Percentiles rank a stretch among this genome's conserved stretches.
These are phyloP conservation scores for Pinguiococcus pyrenoidosus DNA, from an alignment of 108 stramenopile genomes.

Conservation along the genomic window DNA sequence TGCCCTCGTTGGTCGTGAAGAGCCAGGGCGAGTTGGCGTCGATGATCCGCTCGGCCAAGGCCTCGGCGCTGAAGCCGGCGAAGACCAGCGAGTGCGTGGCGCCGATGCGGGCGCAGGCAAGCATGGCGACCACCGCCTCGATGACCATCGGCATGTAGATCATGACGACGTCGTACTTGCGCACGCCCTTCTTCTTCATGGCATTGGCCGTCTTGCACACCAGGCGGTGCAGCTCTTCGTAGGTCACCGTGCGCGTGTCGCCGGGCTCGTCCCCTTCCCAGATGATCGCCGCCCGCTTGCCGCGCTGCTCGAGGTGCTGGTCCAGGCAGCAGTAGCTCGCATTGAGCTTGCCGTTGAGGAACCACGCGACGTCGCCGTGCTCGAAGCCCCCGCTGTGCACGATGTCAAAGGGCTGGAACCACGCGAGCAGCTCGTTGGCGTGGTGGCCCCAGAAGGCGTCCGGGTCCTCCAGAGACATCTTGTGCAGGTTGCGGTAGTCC, in stretches of 20 bases:
- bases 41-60: slow-evolving; percentile 70
- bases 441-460: slow-evolving; percentile 46
- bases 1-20: slow-evolving; percentile 67
- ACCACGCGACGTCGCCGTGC: slow-evolving; percentile 56
- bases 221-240: slow-evolving; percentile 48
- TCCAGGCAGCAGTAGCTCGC: slow-evolving; percentile 56
- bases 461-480: slow-evolving; percentile 42
- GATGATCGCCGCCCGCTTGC: slow-evolving; percentile 46
- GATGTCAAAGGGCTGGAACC: slow-evolving; percentile 47
- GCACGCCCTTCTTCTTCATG: slow-evolving; percentile 47
- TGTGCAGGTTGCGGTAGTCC: slow-evolving; percentile 42
- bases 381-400: slow-evolving; percentile 25
- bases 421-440: slow-evolving; percentile 49
- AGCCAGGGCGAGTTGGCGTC: slow-evolving; percentile 65
- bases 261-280: slow-evolving; percentile 78
- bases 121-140: slow-evolving; percentile 84
- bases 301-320: slow-evolving; percentile 34
- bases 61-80: slow-evolving; percentile 87
- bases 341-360: slow-evolving; percentile 51
- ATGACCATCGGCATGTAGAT: slow-evolving; percentile 99
- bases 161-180: slow-evolving; percentile 79
- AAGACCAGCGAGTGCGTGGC: slow-evolving; percentile 92
- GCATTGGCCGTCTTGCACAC: slow-evolving; percentile 81
- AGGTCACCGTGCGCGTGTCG: slow-evolving; percentile 52
- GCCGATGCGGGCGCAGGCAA: slow-evolving; percentile 93